Base-by-base conservation (phyloP, 2,329 filamentous ascomycete genomes). In the Lizonia empirigonia region DNA sequence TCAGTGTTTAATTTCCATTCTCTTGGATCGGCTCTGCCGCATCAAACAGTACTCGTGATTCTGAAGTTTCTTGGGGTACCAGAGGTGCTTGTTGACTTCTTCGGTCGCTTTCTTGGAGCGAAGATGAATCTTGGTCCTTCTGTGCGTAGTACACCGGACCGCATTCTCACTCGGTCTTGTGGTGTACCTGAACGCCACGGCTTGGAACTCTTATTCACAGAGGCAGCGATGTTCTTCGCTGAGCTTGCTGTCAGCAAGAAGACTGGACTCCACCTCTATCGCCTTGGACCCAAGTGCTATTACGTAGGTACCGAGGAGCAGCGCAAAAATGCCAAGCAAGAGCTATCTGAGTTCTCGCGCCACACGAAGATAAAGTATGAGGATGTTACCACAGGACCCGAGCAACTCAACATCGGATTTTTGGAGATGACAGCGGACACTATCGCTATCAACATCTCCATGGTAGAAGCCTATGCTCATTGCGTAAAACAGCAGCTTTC, bases 51-150 rank as follows among this genome's bases (percentile, higher is more conserved):
- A 15, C 69, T 82, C n/a, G 68, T 76, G 0, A 47, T 86, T 0
- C 67, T 89, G 53, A 72, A 78, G 22, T 86, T 83, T 60, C 78
- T 89, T 35, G 83, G 84, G 0, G 75, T 88, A 4, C 79, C 82
- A 0, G 66, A 80, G 2, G 68, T 62, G 0, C 86, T 85, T 81
- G 62, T 86, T 1, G 65, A 67, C 6, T 85, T 89, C 64, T 89
- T 88, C 67, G 70, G 67, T 10, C 77, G 74, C 2, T 87, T 85
- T 41, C 60, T 71, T 2, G 24, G 50, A 4, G 59, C 59, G 0
- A 65, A 58, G 1, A 36, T 70, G 44, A 65, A 67, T 39, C 61
- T 67, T 37, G 58, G 62, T 8, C 59, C 63, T 5, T 33, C 59
- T 13, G 46, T 64, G 1, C 56, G 55, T 8, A 65, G 60, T 7